phyloP scores from a whole-genome alignment of 2,329 filamentous ascomycete genomes.

The Alternaria ethzedia region DNA sequence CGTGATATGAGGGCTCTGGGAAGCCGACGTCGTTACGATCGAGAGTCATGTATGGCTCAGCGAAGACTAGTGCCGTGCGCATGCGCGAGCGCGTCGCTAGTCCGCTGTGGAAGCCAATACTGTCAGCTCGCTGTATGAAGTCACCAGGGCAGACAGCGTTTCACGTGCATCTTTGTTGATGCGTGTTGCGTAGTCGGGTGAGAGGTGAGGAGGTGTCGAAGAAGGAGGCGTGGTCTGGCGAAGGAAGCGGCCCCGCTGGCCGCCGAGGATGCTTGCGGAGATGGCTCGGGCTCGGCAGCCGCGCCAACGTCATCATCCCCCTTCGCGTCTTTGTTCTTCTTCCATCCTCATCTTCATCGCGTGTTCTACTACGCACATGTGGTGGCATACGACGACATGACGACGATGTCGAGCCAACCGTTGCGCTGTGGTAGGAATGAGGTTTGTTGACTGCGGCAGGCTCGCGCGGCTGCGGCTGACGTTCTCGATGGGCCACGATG shows the following conservation, averaged over 20 bases:
- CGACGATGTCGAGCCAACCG: neutral
- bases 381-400: neutral
- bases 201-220: no score
- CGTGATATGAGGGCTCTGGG: accelerated
- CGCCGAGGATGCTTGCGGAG: neutral
- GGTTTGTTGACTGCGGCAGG: neutral
- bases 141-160: neutral
- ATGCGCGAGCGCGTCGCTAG: neutral
- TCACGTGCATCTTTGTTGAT: neutral
- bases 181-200: neutral
- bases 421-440: neutral
- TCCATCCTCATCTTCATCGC: neutral
- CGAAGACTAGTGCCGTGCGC: neutral
- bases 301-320: neutral
- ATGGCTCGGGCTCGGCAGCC: neutral
- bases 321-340: neutral
- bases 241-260: neutral
- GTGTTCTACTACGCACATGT: neutral
- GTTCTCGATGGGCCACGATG: neutral
- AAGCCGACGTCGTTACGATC: neutral
- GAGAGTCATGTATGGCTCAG: neutral
- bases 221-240: neutral
- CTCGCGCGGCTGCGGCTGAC: neutral
- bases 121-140: neutral
- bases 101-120: neutral